Evolutionary conservation across 148 eudicot species (phyloP).

Genomic region (Linanthus parryae): DNA sequence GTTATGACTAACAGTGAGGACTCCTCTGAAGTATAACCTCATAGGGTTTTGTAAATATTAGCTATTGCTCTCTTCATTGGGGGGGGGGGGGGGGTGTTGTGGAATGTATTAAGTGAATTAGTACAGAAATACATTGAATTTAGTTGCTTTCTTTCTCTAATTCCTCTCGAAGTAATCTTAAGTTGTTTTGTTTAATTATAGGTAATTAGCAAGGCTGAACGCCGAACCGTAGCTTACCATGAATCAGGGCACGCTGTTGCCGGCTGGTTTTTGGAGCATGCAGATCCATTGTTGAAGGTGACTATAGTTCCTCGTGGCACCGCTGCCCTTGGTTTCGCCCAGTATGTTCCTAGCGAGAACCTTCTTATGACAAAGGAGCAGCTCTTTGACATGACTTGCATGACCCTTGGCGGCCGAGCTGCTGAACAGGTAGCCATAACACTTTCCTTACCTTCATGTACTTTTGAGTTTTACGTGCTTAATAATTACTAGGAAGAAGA

Average conservation of each 20-base stretch:
- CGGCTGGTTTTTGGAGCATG: slow-evolving; percentile 87
- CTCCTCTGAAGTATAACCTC: too few species aligned
- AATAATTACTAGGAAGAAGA: too few species aligned
- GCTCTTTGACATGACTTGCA: slow-evolving; percentile 89
- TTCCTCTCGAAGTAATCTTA: too few species aligned
- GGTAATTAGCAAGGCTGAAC: slow-evolving; percentile 85
- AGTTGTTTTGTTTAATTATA: slow-evolving; percentile 23
- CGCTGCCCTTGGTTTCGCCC: slow-evolving; percentile 88
- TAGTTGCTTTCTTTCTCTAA: too few species aligned
- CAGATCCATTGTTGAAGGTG: slow-evolving; percentile 82
- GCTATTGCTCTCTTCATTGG: too few species aligned
- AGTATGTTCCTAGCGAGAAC: slow-evolving; percentile 88
- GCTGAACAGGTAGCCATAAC: slow-evolving; percentile 63
- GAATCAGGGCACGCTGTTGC: slow-evolving; percentile 92
- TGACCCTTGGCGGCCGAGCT: slow-evolving; percentile 96
- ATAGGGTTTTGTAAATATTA: too few species aligned
- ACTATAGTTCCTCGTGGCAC: slow-evolving; percentile 98
- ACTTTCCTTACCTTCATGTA: not conserved
- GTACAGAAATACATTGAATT: too few species aligned
- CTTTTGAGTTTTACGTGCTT: too few species aligned
- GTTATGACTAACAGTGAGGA: too few species aligned
- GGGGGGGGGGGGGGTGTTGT: too few species aligned
- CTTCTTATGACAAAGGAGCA: slow-evolving; percentile 95
- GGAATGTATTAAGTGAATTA: too few species aligned
- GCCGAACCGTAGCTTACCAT: slow-evolving; percentile 87